A percentile compares a stretch with the other conserved stretches of the same genome.
phyloP scores from a whole-genome alignment of 192 early-diverging fungal species.

The Backusella liffmaniae region DNA sequence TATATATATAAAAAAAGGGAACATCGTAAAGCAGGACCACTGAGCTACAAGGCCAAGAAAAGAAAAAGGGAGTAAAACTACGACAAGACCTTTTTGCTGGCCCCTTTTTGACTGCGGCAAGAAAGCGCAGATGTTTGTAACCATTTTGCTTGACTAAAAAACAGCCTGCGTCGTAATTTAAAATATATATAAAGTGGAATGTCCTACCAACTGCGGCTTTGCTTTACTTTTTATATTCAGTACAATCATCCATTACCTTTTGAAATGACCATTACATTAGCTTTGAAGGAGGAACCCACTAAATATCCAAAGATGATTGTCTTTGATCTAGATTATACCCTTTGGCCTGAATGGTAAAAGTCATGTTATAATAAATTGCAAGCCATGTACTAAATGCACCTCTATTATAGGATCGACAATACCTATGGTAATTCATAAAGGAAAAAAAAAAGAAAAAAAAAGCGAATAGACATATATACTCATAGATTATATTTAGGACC shows the following conservation, averaged over 20 bases:
- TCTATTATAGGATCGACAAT: conserved; percentile 18
- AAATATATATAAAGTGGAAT: background rate
- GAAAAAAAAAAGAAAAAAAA: background rate
- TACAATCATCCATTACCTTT: background rate
- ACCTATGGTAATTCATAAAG: conserved; percentile 16
- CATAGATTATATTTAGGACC: conserved; percentile 11
- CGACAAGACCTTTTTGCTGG: too few species aligned
- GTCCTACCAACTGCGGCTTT: background rate
- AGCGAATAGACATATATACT: background rate
- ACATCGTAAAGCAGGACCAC: too few species aligned
- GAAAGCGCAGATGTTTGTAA: background rate
- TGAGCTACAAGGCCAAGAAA: too few species aligned
- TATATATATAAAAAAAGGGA: too few species aligned
- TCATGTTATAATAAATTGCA: background rate
- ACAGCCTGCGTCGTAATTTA: background rate
- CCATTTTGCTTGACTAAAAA: background rate
- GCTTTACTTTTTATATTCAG: background rate
- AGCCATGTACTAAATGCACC: background rate
- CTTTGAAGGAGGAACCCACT: background rate
- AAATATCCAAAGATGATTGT: conserved; percentile 40
- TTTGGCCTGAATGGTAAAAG: conserved; percentile 37
- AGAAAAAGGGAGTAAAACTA: too few species aligned
- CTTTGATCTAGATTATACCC: conserved; percentile 45
- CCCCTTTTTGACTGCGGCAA: background rate
- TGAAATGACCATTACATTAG: background rate